A percentile compares a stretch with the other conserved stretches of the same genome.
These are phyloP conservation scores for Coniochaeta sp. DNA, from an alignment of 2,329 filamentous ascomycete species.

Conservation along the genomic window DNA sequence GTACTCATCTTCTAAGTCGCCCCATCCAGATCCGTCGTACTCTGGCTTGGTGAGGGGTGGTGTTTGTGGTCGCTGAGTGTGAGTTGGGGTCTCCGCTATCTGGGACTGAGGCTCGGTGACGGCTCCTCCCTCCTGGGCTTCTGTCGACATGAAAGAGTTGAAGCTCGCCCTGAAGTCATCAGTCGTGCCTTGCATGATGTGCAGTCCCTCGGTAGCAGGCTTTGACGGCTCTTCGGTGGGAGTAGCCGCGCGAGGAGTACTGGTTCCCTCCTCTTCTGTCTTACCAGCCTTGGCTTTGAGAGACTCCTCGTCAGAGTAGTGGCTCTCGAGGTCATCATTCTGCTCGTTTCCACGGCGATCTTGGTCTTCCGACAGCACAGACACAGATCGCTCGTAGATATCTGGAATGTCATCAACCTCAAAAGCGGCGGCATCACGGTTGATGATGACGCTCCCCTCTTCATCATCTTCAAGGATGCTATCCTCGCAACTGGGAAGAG, in stretches of 20 bases:
- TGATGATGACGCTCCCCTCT: constrained; percentile 57
- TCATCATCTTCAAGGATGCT: constrained; percentile 48
- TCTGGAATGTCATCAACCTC: constrained; percentile 47
- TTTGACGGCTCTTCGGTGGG: constrained; percentile 21
- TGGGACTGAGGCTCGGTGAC: constrained; percentile 13
- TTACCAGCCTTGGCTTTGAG: constrained; percentile 17
- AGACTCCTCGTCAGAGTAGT: constrained; percentile 37
- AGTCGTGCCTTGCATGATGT: constrained; percentile 13
- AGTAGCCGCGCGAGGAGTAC: constrained; percentile 41
- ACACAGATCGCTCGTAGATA: constrained; percentile 50
- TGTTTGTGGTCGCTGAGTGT: constrained; percentile 34
- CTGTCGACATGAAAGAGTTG: constrained; percentile 34
- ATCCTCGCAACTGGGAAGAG: constrained; percentile 80
- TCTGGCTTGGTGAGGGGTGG: constrained; percentile 53
- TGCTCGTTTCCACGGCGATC: constrained; percentile 21
- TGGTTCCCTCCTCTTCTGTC: constrained; percentile 37
- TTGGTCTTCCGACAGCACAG: constrained; percentile 17
- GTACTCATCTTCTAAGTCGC: constrained; percentile 44
- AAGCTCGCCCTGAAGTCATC: constrained; percentile 31
- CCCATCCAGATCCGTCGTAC: constrained; percentile 57
- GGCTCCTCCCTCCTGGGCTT: constrained; percentile 22
- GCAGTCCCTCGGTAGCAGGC: neutral
- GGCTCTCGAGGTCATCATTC: constrained; percentile 42
- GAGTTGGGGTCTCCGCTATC: constrained; percentile 27
- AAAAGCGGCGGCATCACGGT: constrained; percentile 52